Base-by-base conservation (phyloP, 345 rosid genomes). In the Schrenkiella parvula region DNA sequence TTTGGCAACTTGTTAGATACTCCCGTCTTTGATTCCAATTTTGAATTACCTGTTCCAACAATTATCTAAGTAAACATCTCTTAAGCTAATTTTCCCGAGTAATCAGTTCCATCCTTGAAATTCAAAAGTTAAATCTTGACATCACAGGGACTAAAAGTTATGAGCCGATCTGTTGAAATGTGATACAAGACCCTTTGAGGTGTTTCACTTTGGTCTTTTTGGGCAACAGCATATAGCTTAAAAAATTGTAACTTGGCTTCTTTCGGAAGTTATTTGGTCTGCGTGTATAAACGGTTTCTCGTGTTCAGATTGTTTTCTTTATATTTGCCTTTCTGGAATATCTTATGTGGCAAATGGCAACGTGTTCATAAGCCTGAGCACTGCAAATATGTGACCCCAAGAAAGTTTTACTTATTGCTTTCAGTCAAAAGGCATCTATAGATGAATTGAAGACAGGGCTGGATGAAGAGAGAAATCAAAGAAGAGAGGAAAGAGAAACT, bases 381-480 rank as follows among this genome's bases (percentile, higher is more conserved):
- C 26, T 35, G 18, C 64, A 68, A 42, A 68, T 52, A 10, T 25
- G 39, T 26, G 46, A 5, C 28, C 47, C 13, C n/a, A 19, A 51
- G 23, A 17, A 22, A 56, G 18, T 8, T 38, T 14, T 38, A 41
- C 13, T 65, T 82, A 38, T 66, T 64, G 64, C 47, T 80, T 87
- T 66, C 78, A 95, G 99, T 79, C 98, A 88, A 81, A 89, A 88
- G 80, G 81, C 84, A 69, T 83, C 96, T 46, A 87, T 89, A 66
- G 82, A 76, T 79, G 92, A 89, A 74, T 84, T 95, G 57, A 89
- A 89, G 80, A 69, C 70, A 37, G 87, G 74, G 62, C 77, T 95
- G 71, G 96, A 86, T 73, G 96, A 91, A 78, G 97, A 95, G 78
- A 82, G 85, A 76, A 84, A 86, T 39, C 96, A 85, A 78, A 89